Percentiles rank a stretch among this genome's conserved stretches.
Evolutionary conservation across 495 filamentous ascomycete genomes (phyloP).

Genomic region (Tuber melanosporum): DNA sequence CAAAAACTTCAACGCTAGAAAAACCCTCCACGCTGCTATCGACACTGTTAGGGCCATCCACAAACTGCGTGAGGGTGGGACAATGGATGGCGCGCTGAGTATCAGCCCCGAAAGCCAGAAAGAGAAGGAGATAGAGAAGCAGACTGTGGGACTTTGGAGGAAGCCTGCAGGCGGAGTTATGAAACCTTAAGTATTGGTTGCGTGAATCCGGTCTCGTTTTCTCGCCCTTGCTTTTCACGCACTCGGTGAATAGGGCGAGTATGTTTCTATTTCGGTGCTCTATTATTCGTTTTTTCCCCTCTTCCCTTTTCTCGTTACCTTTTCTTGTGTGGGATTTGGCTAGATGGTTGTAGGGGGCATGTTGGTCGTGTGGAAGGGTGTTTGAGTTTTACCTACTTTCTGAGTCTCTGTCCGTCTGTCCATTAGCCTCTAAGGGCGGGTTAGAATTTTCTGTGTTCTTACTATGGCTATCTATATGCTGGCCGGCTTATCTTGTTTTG

Average conservation of each 20-base stretch:
- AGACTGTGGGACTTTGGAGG: conserved; percentile 40
- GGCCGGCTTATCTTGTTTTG: background rate
- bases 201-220: background rate
- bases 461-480: background rate
- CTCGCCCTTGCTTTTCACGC: background rate
- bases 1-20: conserved; percentile 97
- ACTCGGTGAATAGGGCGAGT: background rate
- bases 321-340: background rate
- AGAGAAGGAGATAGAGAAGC: conserved; percentile 47
- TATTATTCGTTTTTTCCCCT: background rate
- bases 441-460: background rate
- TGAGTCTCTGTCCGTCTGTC: background rate
- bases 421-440: background rate
- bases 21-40: conserved; percentile 91
- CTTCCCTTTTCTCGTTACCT: background rate
- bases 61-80: conserved; percentile 72
- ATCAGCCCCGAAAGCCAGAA: conserved; percentile 54
- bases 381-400: background rate
- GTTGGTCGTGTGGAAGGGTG: background rate
- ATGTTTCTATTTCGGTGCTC: background rate
- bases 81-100: conserved; percentile 75
- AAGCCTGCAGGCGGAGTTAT: conserved; percentile 41
- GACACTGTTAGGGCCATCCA: conserved; percentile 98
- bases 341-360: background rate
- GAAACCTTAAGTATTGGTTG: conserved; percentile 27